Evolutionary conservation across 768 basidiomycete genomes (phyloP), one percentile per base, ranked within the genome.

Genomic region (Austroboletus eburneus): DNA sequence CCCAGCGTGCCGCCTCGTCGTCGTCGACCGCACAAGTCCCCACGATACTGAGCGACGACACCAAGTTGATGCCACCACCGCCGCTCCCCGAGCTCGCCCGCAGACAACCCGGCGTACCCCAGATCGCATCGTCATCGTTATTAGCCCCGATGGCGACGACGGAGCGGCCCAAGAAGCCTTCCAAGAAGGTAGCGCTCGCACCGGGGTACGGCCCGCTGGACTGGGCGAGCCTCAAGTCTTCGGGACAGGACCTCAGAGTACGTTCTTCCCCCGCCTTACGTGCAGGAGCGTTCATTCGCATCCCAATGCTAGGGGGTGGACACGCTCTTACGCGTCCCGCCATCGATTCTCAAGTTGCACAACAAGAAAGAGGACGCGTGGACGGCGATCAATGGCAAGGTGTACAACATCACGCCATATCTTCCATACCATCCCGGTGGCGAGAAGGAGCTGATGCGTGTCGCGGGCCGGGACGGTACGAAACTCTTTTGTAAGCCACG

Each of bases 361-460:
- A 87, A 87, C 45, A 90, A 77, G 42, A 75, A 72, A 29, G 85
- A 85, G 33, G 94, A 99, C 66, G 93, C 91, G 1, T 99, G 96
- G 96, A 78, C 91, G 13, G 85, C 82, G 0, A 83, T 97, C 70
- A 80, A 85, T 56, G 93, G 91, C 45, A 93, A 89, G 62, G 93
- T 99, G 16, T 99, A 99, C 70, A 97, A 97, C 61, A 89, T 99
- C 42, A 93, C 92, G 3, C 80, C 88, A 0, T 99, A 96, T 67
- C 68, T 96, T 6, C 71, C 83, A 3, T 99, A 84, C 58, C 95
- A 98, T 66, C 95, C 95, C 1, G 95, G 95, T 6, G 95, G 95
- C 13, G 92, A 87, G 71, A 85, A 83, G 54, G 91, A 98, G 63
- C 72, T 99, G 36, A 87, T 99, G 91, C 79, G 95, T 17, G 87